Evolutionary conservation across 805 yeast species (phyloP), one percentile per base, ranked within the genome.

Genomic region (Lachancea dasiensis): DNA sequence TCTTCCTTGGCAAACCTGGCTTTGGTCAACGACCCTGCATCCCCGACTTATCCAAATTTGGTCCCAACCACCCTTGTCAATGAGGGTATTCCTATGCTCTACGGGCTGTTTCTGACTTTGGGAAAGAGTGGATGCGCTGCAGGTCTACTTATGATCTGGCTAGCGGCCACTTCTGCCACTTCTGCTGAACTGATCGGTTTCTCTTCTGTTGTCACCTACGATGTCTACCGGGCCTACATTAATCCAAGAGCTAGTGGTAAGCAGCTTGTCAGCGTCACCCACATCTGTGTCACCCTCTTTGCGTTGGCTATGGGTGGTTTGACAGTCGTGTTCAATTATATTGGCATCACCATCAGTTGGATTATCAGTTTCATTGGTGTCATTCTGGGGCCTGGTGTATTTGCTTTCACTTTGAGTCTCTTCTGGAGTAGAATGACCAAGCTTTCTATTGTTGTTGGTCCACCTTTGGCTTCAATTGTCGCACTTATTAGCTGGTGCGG

Each of bases 151-250:
- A 62, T 85, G 65, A 73, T 84, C 3, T 85, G 85, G 60, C 81
- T 83, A 86, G 90, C 95, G 16, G 87, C 81, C 27, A 85, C 95
- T 0, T 81, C 90, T 34, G 92, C 95, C 19, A 73, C 81, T 70
- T 81, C 89, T 27, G 86, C 94, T 27, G 94, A 85, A 60, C 73
- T 85, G 54, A 81, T 85, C 54, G 81, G 94, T 2, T 85, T 81
- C 18, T 80, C 90, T 9, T 78, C 90, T 3, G 73, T 85, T 46
- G 69, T 75, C 64, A 80, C 94, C 25, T 85, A 82, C 50, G 95
- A 85, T 63, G 67, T 85, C 44, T 85, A 79, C 73, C 73, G 82
- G 63, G 72, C 78, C 23, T 85, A 85, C 61, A 63, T 84, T 49
- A 75, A 83, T 54, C 90, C 89, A 36, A 63, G 65, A 20, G 94